Evolutionary conservation across 768 basidiomycete species (phyloP).

Genomic region (Fistulinella prunicolor): DNA sequence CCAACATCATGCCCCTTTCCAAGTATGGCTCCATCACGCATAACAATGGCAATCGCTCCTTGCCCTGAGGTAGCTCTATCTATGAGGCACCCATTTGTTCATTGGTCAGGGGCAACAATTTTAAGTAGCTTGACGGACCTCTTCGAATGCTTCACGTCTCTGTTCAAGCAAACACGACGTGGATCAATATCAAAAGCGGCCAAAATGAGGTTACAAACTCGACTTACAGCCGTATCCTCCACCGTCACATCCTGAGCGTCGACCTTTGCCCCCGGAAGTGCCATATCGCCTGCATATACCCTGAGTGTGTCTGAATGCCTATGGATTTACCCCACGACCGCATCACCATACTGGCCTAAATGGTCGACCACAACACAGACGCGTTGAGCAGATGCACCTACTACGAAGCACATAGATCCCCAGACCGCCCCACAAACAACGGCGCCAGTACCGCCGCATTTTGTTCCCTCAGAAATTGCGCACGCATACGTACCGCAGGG

Average conservation of each 20-base stretch:
- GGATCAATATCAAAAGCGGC: background rate
- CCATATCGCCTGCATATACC: conserved; percentile 84
- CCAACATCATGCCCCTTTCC: conserved; percentile 66
- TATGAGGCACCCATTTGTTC: no score
- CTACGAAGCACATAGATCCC: conserved; percentile 83
- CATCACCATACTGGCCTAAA: background rate
- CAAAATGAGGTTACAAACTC: background rate
- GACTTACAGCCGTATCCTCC: conserved; percentile 74
- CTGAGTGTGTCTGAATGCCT: conserved; percentile 74
- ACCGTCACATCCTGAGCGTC: conserved; percentile 64
- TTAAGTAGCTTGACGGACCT: no score
- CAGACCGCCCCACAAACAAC: conserved; percentile 77
- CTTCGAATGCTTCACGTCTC: conserved; percentile 89
- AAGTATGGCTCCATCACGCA: conserved; percentile 80
- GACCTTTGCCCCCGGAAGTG: conserved; percentile 81
- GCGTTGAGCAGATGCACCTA: conserved; percentile 48
- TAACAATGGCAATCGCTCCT: conserved; percentile 64
- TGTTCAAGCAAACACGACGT: no score
- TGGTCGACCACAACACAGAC: background rate
- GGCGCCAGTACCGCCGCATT: conserved; percentile 81
- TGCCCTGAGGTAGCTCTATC: conserved; percentile 82
- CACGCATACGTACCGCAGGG: conserved; percentile 29
- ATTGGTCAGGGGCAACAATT: no score
- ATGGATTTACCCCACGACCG: no score
- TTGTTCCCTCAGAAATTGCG: conserved; percentile 50